These are phyloP conservation scores for Withania somnifera DNA, from an alignment of 305 asterid species.

Conservation along the genomic window DNA sequence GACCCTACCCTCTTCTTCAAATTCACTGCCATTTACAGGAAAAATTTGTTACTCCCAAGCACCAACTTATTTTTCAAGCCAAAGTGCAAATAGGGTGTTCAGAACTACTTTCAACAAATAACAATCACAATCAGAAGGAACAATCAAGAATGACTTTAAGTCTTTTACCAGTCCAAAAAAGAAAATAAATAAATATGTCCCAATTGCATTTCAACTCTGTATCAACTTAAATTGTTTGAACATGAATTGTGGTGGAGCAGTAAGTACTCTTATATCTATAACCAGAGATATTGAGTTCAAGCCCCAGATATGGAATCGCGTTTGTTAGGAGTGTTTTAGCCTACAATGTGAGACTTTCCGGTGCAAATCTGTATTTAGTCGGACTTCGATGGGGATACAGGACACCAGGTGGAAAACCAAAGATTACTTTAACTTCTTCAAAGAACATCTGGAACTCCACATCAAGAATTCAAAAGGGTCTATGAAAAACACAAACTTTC, in stretches of 20 bases:
- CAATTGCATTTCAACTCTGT: neutral
- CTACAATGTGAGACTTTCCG: no score
- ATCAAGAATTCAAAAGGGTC: neutral
- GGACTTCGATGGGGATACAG: no score
- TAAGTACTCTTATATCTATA: no score
- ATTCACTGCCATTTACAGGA: conserved; percentile 18
- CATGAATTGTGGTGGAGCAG: neutral
- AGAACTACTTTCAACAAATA: neutral
- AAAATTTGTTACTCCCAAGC: neutral
- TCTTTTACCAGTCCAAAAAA: neutral
- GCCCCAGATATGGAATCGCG: no score
- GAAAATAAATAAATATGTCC: neutral
- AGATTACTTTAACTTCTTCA: no score
- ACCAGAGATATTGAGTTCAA: no score
- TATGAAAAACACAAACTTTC: neutral
- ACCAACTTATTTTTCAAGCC: neutral
- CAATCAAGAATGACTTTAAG: neutral
- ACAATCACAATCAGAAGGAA: neutral
- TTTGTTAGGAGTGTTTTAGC: no score
- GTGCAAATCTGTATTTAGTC: no score
- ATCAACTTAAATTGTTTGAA: neutral
- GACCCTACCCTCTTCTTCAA: conserved; percentile 20
- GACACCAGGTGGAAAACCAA: no score
- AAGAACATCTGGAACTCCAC: no score
- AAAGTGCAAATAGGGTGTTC: neutral